Base-by-base conservation (phyloP, 2,329 filamentous ascomycete genomes). In the Fusarium virguliforme region DNA sequence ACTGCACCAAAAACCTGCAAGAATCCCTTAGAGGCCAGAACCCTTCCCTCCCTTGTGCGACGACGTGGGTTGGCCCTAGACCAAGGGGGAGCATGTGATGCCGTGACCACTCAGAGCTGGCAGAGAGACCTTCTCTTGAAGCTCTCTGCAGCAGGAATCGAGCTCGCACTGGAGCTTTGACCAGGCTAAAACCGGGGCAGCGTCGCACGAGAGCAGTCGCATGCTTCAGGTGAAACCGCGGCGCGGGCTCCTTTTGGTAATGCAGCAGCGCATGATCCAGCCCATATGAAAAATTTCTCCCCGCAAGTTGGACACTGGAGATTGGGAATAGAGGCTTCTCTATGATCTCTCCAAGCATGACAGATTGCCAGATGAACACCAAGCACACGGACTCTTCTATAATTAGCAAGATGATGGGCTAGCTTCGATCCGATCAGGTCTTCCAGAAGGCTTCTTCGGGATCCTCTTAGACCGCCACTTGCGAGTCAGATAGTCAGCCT, bases 141-240 rank as follows among this genome's bases (percentile, higher is more conserved):
- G 34, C 46, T 53, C 35, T 46, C 30, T 41, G 63, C 53, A 68
- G 51, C 51, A 55, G 48, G 56, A 50, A 56, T 54, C 63, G 59
- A 48, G 50, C 64, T 66, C 43, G 40, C 26, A 51, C 57, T 51
- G 64, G 59, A 62, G 53, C 59, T 63, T 62, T 68, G 50, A 61
- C 64, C 60, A 60, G 35, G 40, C 59, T 43, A 63, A 67, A 63
- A 55, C 55, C 32, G 62, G 67, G 62, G 37, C 54, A 40, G 35
- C 51, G 51, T 74, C 55, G 60, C 50, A 58, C 60, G 59, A 66
- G 51, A 65, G 59, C 57, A 62, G 58, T 46, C 43, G 55, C 46
- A 53, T 65, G 57, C 62, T 63, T 51, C 53, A 67, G 48, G 60
- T 75, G 73, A 75, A 75, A 75, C 73, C 8, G 30, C 64, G 53